Percentiles rank a stretch among this genome's conserved stretches.
phyloP scores from a whole-genome alignment of 176 grass and related monocot species.

The Chrysopogon serrulatus region DNA sequence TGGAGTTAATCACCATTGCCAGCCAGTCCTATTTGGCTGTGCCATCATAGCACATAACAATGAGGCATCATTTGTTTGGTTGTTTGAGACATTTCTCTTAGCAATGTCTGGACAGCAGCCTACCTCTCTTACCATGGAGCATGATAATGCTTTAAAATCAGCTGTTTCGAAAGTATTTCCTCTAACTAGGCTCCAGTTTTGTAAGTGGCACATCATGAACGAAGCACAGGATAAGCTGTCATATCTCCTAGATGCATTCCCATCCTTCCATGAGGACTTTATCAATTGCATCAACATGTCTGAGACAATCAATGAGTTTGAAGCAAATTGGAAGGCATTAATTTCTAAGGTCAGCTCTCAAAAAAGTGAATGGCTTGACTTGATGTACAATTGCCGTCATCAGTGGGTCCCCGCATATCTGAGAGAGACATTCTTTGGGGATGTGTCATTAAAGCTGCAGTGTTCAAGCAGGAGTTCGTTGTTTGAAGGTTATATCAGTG shows the following conservation, averaged over 20 bases:
- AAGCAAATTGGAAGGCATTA: slow-evolving; percentile 46
- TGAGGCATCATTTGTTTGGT: slow-evolving; percentile 43
- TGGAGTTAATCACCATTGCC: slow-evolving; percentile 60
- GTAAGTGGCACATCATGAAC: slow-evolving; percentile 46
- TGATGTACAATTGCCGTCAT: slow-evolving; percentile 45
- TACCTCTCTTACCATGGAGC: slow-evolving; percentile 38
- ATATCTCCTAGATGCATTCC: slow-evolving; percentile 26
- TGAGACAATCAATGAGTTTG: slow-evolving; percentile 40
- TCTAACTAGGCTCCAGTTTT: slow-evolving; percentile 32
- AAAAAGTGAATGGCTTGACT: slow-evolving; percentile 36
- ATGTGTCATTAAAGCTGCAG: slow-evolving; percentile 23
- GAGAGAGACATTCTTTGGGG: slow-evolving; percentile 50
- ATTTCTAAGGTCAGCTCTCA: slow-evolving; percentile 26
- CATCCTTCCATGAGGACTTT: slow-evolving; percentile 39
- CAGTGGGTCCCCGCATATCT: slow-evolving; percentile 48
- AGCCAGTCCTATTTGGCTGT: slow-evolving; percentile 52
- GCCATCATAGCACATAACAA: slow-evolving; percentile 45
- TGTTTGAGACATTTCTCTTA: slow-evolving; percentile 52
- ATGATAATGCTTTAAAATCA: slow-evolving; percentile 18
- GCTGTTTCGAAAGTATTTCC: slow-evolving; percentile 32
- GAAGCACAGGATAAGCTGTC: slow-evolving; percentile 31
- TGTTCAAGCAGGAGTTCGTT: slow-evolving; percentile 52
- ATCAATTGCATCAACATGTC: slow-evolving; percentile 33
- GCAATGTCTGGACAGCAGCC: slow-evolving; percentile 55
- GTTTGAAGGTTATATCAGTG: slow-evolving; percentile 48